Base-by-base conservation (phyloP, 2,329 filamentous ascomycete species). In the Pseudocercospora crystallina region DNA sequence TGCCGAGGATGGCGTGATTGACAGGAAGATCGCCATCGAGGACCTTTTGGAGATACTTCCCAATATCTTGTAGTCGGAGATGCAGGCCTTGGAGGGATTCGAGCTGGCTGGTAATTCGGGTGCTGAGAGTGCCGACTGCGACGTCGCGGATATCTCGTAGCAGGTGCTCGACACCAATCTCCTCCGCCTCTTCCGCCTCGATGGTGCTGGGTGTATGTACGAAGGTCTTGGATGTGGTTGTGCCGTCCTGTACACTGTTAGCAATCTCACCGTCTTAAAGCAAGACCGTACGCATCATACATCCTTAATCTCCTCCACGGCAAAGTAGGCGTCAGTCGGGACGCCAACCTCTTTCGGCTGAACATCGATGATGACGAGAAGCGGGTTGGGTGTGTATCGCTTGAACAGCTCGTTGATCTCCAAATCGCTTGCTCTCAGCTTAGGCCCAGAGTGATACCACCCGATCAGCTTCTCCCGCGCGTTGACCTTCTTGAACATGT, bases 401-500 rank as follows among this genome's bases (percentile, higher is more conserved):
- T 99, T 99, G 83, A 99, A 97, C 53, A 99, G 83, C 76, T 99
- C 94, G 76, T 99, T 99, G 85, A 99, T 96, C 77, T 97, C 89
- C 61, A 99, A 78, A 79, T 99, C 94, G 39, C 94, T 96, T 49
- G 91, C 92, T 69, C 94, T 85, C 67, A 99, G 80, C 80, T 97
- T 99, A 34, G 94, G 94, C 36, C 94, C 94, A 14, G 94, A 95
- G 76, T 99, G 94, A 74, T 99, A 99, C 94, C 94, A 99, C 68
- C 94, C 94, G 80, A 99, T 95, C 71, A 99, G 82, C 84, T 97
- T 97, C 78, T 99, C 94, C 59, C 89, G 81, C 55, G 94, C 94
- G 77, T 99, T 99, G 80, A 99, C 91, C 78, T 97, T 97, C 80
- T 99, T 99, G 82, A 99, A 99, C 94, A 99, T 99, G 74, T 97